Conservation (phyloP, 192 early-diverging fungal genomes). For the Chytriomyces hyalinus region DNA sequence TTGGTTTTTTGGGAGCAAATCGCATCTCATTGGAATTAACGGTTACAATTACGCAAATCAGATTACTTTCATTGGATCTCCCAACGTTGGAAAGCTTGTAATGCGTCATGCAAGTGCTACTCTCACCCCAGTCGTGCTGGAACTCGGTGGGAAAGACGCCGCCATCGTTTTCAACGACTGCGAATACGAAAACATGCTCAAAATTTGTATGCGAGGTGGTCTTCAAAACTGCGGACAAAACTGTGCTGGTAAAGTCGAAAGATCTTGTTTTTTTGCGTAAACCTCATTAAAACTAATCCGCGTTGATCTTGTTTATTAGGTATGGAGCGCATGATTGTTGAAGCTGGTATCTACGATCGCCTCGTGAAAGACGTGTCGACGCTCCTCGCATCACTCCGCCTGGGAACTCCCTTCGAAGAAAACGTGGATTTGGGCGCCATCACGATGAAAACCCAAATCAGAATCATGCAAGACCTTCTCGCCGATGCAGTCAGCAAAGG, state of each 20-base stretch:
- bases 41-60: conserved; percentile 34
- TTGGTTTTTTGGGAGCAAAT: conserved; percentile 1
- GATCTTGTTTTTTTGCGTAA: not conserved
- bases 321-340: conserved; percentile 84
- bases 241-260: conserved; percentile 53
- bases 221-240: conserved; percentile 91
- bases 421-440: conserved; percentile 83
- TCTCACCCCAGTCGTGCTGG: conserved; percentile 84
- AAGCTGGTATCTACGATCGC: conserved; percentile 67
- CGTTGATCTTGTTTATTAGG: conserved; percentile 47
- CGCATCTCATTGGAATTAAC: too few species aligned
- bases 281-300: not conserved
- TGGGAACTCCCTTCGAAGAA: conserved; percentile 74
- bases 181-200: conserved; percentile 68
- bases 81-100: conserved; percentile 78
- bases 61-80: conserved; percentile 89
- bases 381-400: conserved; percentile 64
- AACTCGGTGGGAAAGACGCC: conserved; percentile 90
- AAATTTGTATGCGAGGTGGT: conserved; percentile 80
- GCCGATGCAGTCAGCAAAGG: conserved; percentile 79
- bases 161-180: conserved; percentile 80
- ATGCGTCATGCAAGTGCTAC: conserved; percentile 71
- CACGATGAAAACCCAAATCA: conserved; percentile 73
- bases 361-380: conserved; percentile 68
- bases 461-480: conserved; percentile 66